These are phyloP conservation scores for Grigorovia transvaalensis DNA, from an alignment of 805 yeast genomes.

Conservation along the genomic window DNA sequence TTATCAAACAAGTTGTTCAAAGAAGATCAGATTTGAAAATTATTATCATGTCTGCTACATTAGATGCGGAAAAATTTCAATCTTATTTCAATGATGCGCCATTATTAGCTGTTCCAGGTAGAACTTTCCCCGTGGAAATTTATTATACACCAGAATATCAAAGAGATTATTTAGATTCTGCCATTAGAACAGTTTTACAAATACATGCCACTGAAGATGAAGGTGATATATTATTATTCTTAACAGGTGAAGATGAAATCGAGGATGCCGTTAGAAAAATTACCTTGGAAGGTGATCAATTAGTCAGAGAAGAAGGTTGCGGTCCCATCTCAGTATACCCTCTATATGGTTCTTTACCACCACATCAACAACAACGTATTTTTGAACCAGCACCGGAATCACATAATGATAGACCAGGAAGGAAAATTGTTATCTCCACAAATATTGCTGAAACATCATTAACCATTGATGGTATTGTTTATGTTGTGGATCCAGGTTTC, in stretches of 20 bases:
- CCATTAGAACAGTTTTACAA: constrained; percentile 89
- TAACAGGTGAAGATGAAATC: constrained; percentile 96
- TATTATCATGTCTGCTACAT: constrained; percentile 94
- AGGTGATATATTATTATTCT: constrained; percentile 78
- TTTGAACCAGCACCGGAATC: constrained; percentile 80
- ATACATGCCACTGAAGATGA: constrained; percentile 94
- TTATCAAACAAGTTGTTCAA: constrained; percentile 67
- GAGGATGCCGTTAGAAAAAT: constrained; percentile 93
- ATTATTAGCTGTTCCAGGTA: constrained; percentile 89
- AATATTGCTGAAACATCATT: constrained; percentile 96
- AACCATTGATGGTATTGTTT: constrained; percentile 95
- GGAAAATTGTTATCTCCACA: constrained; percentile 86
- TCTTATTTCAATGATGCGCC: constrained; percentile 85
- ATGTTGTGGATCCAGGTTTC: constrained; percentile 96
- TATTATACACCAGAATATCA: constrained; percentile 96
- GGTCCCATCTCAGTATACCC: constrained; percentile 91
- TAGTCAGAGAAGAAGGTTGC: constrained; percentile 77
- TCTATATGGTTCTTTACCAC: constrained; percentile 91
- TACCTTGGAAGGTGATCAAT: constrained; percentile 77
- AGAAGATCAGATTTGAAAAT: constrained; percentile 84
- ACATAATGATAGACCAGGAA: constrained; percentile 80
- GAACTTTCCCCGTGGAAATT: constrained; percentile 95
- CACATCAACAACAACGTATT: constrained; percentile 86
- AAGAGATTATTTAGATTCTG: constrained; percentile 88
- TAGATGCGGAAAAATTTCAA: constrained; percentile 95